phyloP scores from a whole-genome alignment of 75 land plant species.

The Cryptomeria japonica region DNA sequence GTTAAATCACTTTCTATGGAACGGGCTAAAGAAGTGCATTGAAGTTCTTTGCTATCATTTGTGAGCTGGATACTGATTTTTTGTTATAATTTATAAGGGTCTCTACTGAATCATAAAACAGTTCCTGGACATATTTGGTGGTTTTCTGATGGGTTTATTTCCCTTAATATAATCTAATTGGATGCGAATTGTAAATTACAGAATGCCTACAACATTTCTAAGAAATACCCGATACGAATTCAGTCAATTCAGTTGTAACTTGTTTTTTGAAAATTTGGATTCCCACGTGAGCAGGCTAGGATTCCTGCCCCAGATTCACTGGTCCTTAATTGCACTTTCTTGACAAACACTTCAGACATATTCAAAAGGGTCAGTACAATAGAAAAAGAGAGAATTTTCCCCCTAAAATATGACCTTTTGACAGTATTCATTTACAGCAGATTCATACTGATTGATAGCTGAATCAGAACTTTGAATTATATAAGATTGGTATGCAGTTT shows the following conservation, averaged over 20 bases:
- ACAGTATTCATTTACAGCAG: neutral
- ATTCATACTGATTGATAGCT: neutral
- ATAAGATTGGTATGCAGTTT: neutral
- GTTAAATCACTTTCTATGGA: constrained; percentile 34
- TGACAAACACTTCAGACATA: constrained; percentile 64
- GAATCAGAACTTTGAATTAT: neutral
- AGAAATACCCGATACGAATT: neutral
- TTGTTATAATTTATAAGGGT: neutral
- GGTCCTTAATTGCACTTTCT: constrained; percentile 70
- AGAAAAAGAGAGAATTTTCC: neutral
- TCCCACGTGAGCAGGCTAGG: constrained; percentile 41
- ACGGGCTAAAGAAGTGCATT: constrained; percentile 69
- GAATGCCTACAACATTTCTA: neutral
- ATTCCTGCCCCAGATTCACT: constrained; percentile 48
- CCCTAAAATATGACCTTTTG: neutral
- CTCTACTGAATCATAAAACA: neutral
- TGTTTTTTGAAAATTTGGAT: neutral
- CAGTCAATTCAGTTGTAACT: neutral
- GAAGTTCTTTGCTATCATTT: neutral
- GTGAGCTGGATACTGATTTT: neutral
- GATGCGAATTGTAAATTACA: neutral
- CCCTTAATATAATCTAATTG: neutral
- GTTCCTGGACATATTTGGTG: neutral
- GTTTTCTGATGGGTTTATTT: neutral
- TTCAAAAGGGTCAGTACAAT: constrained; percentile 63